Conservation (phyloP, 1,139 yeast genomes). For the Ogataea hybrid region DNA sequence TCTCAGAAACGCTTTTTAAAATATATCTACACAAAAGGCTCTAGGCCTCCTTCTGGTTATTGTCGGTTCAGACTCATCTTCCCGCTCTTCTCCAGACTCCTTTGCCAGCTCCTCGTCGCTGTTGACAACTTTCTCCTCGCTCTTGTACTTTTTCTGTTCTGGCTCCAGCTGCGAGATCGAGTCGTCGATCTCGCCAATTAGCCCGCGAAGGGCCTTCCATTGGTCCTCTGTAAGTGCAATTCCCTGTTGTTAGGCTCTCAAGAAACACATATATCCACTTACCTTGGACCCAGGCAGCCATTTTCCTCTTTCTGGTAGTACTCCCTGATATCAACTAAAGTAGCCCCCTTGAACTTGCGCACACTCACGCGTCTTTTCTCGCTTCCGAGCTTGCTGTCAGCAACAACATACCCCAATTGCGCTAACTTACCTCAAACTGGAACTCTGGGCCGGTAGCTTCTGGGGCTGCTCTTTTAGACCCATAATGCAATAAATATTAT, state of each 20-base stretch:
- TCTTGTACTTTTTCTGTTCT: slow-evolving; percentile 24
- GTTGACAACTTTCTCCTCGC: slow-evolving; percentile 8
- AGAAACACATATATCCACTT: neutral
- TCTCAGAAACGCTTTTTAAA: neutral
- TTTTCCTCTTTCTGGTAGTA: slow-evolving; percentile 63
- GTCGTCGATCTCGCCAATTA: slow-evolving; percentile 53
- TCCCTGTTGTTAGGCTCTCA: slow-evolving; percentile 41
- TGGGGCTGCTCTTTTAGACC: slow-evolving; percentile 3
- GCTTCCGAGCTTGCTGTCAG: slow-evolving; percentile 45
- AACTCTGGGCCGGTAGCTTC: slow-evolving; percentile 6
- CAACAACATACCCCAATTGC: neutral
- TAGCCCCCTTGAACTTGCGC: slow-evolving; percentile 61
- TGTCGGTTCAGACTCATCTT: neutral
- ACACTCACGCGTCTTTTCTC: slow-evolving; percentile 70
- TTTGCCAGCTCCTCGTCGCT: slow-evolving; percentile 3
- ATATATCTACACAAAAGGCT: neutral
- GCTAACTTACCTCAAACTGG: slow-evolving; percentile 16
- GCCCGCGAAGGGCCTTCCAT: slow-evolving; percentile 56
- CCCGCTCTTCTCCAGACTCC: neutral
- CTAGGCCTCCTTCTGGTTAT: neutral
- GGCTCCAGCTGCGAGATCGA: slow-evolving; percentile 52
- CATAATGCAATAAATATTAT: slow-evolving; percentile 1
- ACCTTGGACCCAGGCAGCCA: slow-evolving; percentile 74
- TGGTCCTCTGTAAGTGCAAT: slow-evolving; percentile 71
- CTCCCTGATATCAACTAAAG: slow-evolving; percentile 78